Base-by-base conservation (phyloP, 176 grass and related monocot species). In the Eleusine coracana region DNA sequence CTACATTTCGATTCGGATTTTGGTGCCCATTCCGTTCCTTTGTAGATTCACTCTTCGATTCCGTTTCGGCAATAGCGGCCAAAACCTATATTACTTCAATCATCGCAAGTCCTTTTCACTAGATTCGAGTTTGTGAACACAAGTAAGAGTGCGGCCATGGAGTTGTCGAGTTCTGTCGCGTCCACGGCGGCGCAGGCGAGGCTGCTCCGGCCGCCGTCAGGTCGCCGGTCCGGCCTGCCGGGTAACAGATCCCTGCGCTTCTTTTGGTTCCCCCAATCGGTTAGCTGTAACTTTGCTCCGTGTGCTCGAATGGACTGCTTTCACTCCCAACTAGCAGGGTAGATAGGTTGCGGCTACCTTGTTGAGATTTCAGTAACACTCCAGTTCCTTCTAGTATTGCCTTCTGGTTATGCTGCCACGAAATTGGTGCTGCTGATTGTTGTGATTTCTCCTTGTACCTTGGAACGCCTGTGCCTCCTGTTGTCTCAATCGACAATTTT, bases 191-290 rank as follows among this genome's bases (percentile, higher is more conserved):
- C 58, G 27, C 73, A 71, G 86, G 45, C 86, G 39, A 50, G 59
- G 60, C 50, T 84, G 68, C 75, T 88, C 61, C 68, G 69, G 86
- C 69, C 61, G 75, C 68, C 60, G 50, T 66, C 69, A 10, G 77
- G 40, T 23, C 52, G 61, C 61, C 69, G 49, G 15, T n/a, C 36
- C 28, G 6, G 38, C 12, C 65, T 50, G 75, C 20, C 75, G 29
- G 38, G 87, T 88, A 80, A 83, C 81, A 56, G 69, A 73, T 8
- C 68, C 12, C 15, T 37, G 28, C 23, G 66, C 74, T 21, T 42
- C 21, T 20, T 14, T 34, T 21, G 31, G 18, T 65, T 27, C 74
- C 36, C 31, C 58, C 2, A 10, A n/a, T 2, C 21, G 55, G 44
- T 17, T 42, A 66, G 65, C 15, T 16, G 64, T 74, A 12, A 25